A percentile compares a stretch with the other conserved stretches of the same genome.
phyloP scores from a whole-genome alignment of 1,139 yeast species.

The Blastobotrys raffinosifermentans region DNA sequence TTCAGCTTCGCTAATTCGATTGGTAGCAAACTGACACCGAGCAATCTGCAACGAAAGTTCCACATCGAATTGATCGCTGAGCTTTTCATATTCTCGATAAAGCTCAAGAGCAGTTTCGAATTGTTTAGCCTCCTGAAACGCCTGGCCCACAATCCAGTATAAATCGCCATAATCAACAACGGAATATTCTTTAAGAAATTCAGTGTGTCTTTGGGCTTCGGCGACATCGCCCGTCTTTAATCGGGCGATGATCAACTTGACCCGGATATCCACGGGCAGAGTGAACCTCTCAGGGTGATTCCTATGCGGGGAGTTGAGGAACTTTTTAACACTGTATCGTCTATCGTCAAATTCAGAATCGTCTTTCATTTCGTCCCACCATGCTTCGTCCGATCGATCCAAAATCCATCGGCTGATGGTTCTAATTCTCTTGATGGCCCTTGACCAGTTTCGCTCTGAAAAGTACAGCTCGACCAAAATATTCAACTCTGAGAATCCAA shows the following conservation, averaged over 20 bases:
- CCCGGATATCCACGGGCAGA: conserved; percentile 81
- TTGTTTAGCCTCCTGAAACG: conserved; percentile 60
- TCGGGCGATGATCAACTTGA: conserved; percentile 70
- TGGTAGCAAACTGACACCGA: conserved; percentile 69
- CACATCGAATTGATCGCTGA: conserved; percentile 8
- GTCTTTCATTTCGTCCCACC: conserved; percentile 74
- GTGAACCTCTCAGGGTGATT: conserved; percentile 26
- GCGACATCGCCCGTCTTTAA: conserved; percentile 55
- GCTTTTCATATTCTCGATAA: conserved; percentile 46
- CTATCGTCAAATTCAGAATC: conserved; percentile 74
- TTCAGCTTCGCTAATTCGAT: conserved; percentile 65
- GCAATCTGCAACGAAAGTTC: conserved; percentile 44
- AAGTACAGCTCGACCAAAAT: conserved; percentile 74
- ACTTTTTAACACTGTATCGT: conserved; percentile 30
- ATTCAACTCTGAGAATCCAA: conserved; percentile 87
- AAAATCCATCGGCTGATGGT: conserved; percentile 81
- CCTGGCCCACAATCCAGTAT: conserved; percentile 68
- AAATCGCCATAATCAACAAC: conserved; percentile 66
- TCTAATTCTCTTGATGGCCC: conserved; percentile 62
- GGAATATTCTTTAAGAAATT: conserved; percentile 49
- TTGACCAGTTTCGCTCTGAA: conserved; percentile 55
- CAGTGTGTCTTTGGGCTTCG: conserved; percentile 71
- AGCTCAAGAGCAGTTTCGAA: conserved; percentile 68
- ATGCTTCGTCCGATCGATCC: conserved; percentile 59
- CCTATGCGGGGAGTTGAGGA: conserved; percentile 14